A percentile compares a stretch with the other conserved stretches of the same genome.
Conservation (phyloP, 805 yeast species). For the Candida pseudoglaebosa region DNA sequence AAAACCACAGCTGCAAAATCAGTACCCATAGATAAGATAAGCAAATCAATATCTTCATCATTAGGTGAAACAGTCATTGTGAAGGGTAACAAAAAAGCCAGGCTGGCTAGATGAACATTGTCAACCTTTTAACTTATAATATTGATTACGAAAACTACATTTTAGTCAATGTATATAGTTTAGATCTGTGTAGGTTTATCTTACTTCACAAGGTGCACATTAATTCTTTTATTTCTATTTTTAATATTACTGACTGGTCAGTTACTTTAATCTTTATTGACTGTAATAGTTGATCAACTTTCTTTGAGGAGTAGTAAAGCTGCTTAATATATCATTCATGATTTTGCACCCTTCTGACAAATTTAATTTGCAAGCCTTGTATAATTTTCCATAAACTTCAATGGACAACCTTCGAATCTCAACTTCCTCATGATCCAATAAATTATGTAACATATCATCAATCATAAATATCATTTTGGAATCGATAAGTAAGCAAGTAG, state of each 20-base stretch:
- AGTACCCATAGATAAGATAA: neutral
- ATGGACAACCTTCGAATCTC: conserved; percentile 35
- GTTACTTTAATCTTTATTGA: conserved; percentile 10
- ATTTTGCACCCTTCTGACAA: conserved; percentile 1
- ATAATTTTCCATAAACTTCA: conserved; percentile 34
- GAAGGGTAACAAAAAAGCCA: neutral
- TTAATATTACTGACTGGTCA: neutral
- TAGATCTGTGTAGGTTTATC: too few relatives aligned
- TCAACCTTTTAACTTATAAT: too few relatives aligned
- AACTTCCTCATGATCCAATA: conserved; percentile 28
- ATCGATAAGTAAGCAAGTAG: conserved; percentile 15
- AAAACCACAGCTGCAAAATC: neutral
- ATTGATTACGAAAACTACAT: too few relatives aligned
- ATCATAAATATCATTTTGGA: conserved; percentile 17
- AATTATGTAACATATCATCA: conserved; percentile 25
- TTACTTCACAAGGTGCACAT: too few relatives aligned
- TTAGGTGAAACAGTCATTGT: neutral
- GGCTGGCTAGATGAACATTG: neutral
- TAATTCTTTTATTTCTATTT: neutral
- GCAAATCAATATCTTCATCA: neutral
- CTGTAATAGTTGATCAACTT: conserved; percentile 47
- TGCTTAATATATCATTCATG: conserved; percentile 24
- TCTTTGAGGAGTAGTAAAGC: conserved; percentile 39
- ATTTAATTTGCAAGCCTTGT: conserved; percentile 15
- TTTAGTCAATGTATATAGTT: too few relatives aligned